These are phyloP conservation scores for Azolla pinnata DNA, from an alignment of 75 land plant genomes.

Conservation along the genomic window DNA sequence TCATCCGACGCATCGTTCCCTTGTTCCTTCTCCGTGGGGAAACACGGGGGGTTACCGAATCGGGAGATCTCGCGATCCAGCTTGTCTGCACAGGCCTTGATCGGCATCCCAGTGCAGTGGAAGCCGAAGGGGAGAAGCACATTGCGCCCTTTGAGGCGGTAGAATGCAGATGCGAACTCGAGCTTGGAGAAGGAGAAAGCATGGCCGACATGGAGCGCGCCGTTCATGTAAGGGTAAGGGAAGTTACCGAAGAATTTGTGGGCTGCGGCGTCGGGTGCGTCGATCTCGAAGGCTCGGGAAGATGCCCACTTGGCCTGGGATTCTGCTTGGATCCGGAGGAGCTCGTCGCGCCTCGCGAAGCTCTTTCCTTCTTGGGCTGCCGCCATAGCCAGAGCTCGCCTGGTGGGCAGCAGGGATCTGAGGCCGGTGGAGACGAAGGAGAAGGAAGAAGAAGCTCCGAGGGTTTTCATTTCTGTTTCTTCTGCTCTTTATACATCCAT, in stretches of 20 bases:
- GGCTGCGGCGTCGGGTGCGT: conserved; percentile 32
- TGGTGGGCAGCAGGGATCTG: not conserved
- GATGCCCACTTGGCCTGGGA: conserved; percentile 59
- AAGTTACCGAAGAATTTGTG: conserved; percentile 84
- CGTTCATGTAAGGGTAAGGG: conserved; percentile 93
- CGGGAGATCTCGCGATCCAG: conserved; percentile 47
- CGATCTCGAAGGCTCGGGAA: conserved; percentile 45
- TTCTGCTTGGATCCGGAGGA: conserved; percentile 47
- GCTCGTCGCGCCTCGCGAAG: conserved; percentile 49
- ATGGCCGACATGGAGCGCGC: conserved; percentile 71
- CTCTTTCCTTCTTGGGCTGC: conserved; percentile 32
- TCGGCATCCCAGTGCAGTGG: conserved; percentile 95
- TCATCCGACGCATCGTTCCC: no score
- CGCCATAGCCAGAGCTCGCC: not conserved
- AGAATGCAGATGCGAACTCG: conserved; percentile 73
- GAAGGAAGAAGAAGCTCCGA: not conserved
- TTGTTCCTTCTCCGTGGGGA: conserved; percentile 33
- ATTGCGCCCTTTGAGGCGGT: conserved; percentile 62
- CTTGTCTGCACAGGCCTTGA: conserved; percentile 90
- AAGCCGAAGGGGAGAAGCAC: conserved; percentile 78
- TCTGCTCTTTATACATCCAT: not conserved
- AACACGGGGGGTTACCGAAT: conserved; percentile 68
- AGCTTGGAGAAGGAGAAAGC: conserved; percentile 79
- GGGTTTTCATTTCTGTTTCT: not conserved
- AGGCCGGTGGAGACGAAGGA: not conserved